Evolutionary conservation across 2,329 filamentous ascomycete genomes (phyloP).

Genomic region (Ascochyta pisi): DNA sequence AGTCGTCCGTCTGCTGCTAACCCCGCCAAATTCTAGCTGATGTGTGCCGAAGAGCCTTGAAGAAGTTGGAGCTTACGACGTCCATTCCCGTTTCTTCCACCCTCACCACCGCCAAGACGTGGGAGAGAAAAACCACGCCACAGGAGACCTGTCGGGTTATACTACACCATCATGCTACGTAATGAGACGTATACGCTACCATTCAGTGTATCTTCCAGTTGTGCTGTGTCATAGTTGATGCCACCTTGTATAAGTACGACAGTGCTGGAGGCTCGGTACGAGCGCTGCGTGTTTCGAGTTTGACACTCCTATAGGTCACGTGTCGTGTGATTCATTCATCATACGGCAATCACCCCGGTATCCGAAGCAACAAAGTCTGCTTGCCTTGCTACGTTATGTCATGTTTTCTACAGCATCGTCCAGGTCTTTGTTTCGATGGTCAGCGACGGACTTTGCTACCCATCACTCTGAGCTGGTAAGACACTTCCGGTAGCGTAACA

Average conservation of each 20-base stretch:
- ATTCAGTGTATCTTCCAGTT: neutral
- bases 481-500: neutral
- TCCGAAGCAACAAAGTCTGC: neutral
- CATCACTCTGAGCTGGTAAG: neutral
- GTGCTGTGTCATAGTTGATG: neutral
- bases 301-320: neutral
- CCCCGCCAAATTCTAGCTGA: conserved; percentile 2
- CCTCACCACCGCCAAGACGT: neutral
- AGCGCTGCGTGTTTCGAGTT: neutral
- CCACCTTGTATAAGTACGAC: conserved; percentile 1
- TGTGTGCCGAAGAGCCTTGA: conserved; percentile 2
- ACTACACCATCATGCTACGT: neutral
- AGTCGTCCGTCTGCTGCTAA: neutral
- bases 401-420: neutral
- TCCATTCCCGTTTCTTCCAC: neutral
- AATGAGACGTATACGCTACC: neutral
- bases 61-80: neutral
- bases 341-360: neutral
- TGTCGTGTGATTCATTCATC: neutral
- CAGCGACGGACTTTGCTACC: neutral
- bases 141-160: neutral
- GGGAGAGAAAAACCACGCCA: neutral
- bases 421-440: neutral
- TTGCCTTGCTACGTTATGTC: neutral
- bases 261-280: neutral